phyloP scores from a whole-genome alignment of 495 filamentous ascomycete species.

The Aspergillus saccharolyticus region DNA sequence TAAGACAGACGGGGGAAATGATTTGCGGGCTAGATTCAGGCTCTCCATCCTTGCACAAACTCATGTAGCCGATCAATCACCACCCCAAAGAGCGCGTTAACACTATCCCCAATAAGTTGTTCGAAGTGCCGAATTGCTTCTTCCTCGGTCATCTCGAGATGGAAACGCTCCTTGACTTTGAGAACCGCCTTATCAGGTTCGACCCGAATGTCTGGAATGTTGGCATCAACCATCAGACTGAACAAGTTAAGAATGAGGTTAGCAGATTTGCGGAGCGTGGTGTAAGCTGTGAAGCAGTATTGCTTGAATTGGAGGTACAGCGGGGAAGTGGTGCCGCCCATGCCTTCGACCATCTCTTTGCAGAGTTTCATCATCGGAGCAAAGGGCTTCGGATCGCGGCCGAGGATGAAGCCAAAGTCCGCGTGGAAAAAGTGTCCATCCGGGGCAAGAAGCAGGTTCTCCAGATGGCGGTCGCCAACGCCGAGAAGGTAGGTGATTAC shows the following conservation, averaged over 20 bases:
- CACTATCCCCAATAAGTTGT: conserved; percentile 79
- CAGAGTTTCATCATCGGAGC: conserved; percentile 94
- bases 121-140: conserved; percentile 87
- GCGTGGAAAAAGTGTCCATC: conserved; percentile 96
- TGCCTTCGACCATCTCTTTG: conserved; percentile 97
- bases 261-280: conserved; percentile 78
- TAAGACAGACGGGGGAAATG: neutral
- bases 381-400: conserved; percentile 95
- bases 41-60: conserved; percentile 83
- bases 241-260: conserved; percentile 96
- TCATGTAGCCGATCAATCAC: conserved; percentile 95
- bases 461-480: conserved; percentile 92
- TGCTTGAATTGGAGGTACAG: conserved; percentile 85
- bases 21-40: conserved; percentile 42
- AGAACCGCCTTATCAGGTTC: conserved; percentile 89
- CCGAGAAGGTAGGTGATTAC: conserved; percentile 99
- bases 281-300: conserved; percentile 94
- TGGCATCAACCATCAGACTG: conserved; percentile 93
- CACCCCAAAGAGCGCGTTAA: conserved; percentile 81
- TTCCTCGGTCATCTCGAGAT: conserved; percentile 87
- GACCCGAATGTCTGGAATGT: conserved; percentile 89
- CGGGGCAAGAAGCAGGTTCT: conserved; percentile 89
- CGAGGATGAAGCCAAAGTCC: conserved; percentile 96
- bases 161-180: conserved; percentile 93
- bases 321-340: conserved; percentile 77